These are phyloP conservation scores for Sarocladium kiliense DNA, from an alignment of 2,329 filamentous ascomycete species.

Conservation along the genomic window DNA sequence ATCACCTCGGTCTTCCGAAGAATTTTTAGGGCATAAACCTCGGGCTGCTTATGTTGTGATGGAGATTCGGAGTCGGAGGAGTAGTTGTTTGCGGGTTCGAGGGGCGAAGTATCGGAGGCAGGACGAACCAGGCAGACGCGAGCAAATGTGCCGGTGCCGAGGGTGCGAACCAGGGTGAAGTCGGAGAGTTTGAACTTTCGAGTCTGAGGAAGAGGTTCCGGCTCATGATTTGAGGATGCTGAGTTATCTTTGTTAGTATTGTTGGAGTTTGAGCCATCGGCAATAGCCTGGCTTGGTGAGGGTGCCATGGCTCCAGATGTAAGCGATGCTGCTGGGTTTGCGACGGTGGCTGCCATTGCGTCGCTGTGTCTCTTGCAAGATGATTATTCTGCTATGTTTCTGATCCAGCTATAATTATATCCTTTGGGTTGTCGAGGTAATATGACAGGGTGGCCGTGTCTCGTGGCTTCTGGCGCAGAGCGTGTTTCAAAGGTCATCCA, in stretches of 20 bases:
- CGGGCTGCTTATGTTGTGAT: constrained; percentile 24
- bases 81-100: constrained; percentile 15
- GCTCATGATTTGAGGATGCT: background rate
- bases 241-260: background rate
- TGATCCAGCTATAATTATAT: background rate
- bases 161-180: constrained; percentile 68
- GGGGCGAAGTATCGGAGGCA: constrained; percentile 38
- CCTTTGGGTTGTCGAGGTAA: background rate
- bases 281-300: background rate
- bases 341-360: constrained; percentile 17
- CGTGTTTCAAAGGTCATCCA: constrained; percentile 6
- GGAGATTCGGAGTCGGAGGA: background rate
- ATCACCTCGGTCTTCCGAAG: constrained; percentile 70
- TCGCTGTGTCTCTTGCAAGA: background rate
- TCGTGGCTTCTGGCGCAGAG: constrained; percentile 8
- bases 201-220: constrained; percentile 20
- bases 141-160: constrained; percentile 79
- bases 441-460: background rate
- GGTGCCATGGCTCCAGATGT: constrained; percentile 14
- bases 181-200: constrained; percentile 38
- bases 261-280: background rate
- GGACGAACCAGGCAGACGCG: constrained; percentile 74
- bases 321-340: constrained; percentile 18
- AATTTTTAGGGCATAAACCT: constrained; percentile 78
- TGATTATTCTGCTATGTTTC: background rate